Evolutionary conservation across 805 yeast species (phyloP), one percentile per base, ranked within the genome.

Genomic region (Zygotorulaspora chibaensis): DNA sequence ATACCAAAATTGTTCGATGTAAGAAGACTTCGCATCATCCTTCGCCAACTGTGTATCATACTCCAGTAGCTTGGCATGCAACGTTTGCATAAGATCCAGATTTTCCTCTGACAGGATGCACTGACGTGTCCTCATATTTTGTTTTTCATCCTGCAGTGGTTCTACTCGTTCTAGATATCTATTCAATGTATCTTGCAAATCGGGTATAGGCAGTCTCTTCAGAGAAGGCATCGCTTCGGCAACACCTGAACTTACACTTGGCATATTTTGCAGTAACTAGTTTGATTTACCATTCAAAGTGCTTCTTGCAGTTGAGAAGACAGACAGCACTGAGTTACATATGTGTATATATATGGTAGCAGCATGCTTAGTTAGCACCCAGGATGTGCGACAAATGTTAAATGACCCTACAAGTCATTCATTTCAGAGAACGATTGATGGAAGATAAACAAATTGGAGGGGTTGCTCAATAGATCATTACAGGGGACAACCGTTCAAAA

Each of bases 1-100:
- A 65, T 79, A 89, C 96, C 96, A 89, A 64, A 89, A 89, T 65
- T 89, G 95, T 66, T 89, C 96, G 52, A 89, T 89, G 63, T 85
- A 89, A 2, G 95, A 83, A 40, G 85, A 80, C 51, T 87, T 70
- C 12, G 81, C 69, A 41, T 76, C 73, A 5, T 84, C 87, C 40
- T 74, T 75, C 13, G 81, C 70, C 42, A 89, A 72, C 54, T 79
- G 81, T 23, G 74, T 68, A 59, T 89, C 95, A 42, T 79, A 75
- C 45, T 70, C 71, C 43, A 79, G 79, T 88, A 63, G 66, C 73
- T 58, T 75, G 66, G 45, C 74, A 68, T 47, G 86, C 61, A 65
- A 84, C 81, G 52, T 69, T 57, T 33, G 69, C 65, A 45, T 86
- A 83, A 31, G 20, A 3, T 57, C 53, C 10, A 59, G 7, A 44